Conservation (phyloP, 1,139 yeast species). For the Nakaseomyces bracarensis region DNA sequence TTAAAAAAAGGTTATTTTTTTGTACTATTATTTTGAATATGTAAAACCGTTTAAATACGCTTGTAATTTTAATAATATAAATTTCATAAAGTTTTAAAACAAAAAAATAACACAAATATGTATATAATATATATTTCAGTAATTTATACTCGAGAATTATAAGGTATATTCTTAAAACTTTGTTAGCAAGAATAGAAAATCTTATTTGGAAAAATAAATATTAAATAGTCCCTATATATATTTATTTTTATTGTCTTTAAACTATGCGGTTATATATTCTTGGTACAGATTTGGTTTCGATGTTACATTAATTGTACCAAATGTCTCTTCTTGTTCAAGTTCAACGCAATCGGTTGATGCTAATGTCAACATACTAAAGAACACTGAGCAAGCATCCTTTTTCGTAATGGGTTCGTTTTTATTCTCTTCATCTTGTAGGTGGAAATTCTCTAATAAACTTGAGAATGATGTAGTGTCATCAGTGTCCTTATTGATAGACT, state of each 20-base stretch:
- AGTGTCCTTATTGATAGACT: slow-evolving; percentile 27
- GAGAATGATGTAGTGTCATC: slow-evolving; percentile 32
- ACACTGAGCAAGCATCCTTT: slow-evolving; percentile 62
- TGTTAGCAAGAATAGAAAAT: background rate
- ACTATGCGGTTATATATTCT: slow-evolving; percentile 32
- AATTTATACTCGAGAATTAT: background rate
- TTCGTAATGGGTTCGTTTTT: slow-evolving; percentile 34
- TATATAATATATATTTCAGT: no score
- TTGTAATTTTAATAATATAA: slow-evolving; percentile 5
- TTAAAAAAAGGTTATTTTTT: no score
- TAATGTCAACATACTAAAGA: slow-evolving; percentile 74
- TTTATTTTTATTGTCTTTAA: no score
- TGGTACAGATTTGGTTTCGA: slow-evolving; percentile 45
- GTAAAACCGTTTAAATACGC: slow-evolving; percentile 1
- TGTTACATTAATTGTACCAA: slow-evolving; percentile 49
- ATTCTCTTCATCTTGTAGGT: slow-evolving; percentile 29
- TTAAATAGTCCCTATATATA: no score
- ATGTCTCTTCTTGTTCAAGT: slow-evolving; percentile 53
- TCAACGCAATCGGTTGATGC: slow-evolving; percentile 70
- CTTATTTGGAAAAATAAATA: no score
- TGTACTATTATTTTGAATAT: no score
- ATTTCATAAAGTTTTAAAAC: slow-evolving; percentile 2
- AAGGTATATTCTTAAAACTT: background rate
- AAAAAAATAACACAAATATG: no score
- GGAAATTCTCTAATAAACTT: slow-evolving; percentile 33